A percentile compares a stretch with the other conserved stretches of the same genome.
Evolutionary conservation across 305 asterid species (phyloP).

Genomic region (Fraxinus sp.): DNA sequence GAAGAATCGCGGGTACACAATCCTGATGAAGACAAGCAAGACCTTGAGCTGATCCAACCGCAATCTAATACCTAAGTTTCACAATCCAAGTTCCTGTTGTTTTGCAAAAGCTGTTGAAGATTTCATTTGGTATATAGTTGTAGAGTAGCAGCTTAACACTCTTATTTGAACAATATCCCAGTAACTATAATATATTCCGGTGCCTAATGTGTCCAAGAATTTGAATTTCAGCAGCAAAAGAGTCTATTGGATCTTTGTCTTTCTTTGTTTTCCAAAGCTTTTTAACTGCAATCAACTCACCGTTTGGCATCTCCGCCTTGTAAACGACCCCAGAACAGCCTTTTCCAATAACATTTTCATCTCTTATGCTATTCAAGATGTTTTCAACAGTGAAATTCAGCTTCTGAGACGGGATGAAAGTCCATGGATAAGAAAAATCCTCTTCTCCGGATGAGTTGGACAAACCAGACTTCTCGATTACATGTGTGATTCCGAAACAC

Average conservation of each 20-base stretch:
- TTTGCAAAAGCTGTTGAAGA: constrained; percentile 69
- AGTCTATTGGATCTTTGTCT: constrained; percentile 61
- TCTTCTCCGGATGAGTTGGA: constrained; percentile 41
- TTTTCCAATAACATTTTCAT: constrained; percentile 76
- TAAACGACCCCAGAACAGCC: constrained; percentile 87
- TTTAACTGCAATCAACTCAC: constrained; percentile 77
- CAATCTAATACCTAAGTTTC: constrained; percentile 80
- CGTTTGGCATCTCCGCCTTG: constrained; percentile 74
- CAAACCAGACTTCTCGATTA: constrained; percentile 41
- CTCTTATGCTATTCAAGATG: constrained; percentile 70
- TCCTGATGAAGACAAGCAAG: constrained; percentile 91
- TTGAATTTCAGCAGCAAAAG: constrained; percentile 89
- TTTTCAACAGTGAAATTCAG: constrained; percentile 56
- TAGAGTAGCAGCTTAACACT: constrained; percentile 80
- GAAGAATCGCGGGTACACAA: constrained; percentile 54
- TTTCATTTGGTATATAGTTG: constrained; percentile 76
- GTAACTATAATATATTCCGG: constrained; percentile 73
- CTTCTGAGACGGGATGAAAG: constrained; percentile 81
- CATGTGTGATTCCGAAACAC: constrained; percentile 41
- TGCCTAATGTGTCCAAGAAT: constrained; percentile 92
- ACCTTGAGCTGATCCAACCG: constrained; percentile 90
- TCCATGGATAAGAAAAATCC: constrained; percentile 87
- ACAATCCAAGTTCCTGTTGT: constrained; percentile 78
- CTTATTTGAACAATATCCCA: constrained; percentile 83
- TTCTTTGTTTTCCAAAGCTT: constrained; percentile 85